Base-by-base conservation (phyloP, 306 rosid species). In the Quercus aquifolioides region DNA sequence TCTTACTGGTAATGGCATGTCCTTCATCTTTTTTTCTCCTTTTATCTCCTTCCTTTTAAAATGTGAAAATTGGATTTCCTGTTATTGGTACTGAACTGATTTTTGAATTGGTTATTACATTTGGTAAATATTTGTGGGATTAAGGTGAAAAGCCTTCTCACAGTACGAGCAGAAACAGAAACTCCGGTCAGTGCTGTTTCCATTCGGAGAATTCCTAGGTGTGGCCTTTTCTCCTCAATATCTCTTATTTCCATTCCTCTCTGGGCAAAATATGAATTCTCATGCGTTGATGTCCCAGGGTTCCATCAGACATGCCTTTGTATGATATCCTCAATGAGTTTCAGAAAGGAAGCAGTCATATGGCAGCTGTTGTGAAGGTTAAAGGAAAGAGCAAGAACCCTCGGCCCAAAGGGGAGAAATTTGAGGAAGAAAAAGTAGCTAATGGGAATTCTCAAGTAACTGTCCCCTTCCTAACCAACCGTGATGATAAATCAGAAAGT, bases 301-400 rank as follows among this genome's bases (percentile, higher is more conserved):
- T 92, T 81, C 98, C 98, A 64, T 85, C 97, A 41, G 97, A 94
- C 85, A 92, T 94, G 97, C 97, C 98, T 68, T 92, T 94, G 25
- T 92, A 94, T 69, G 98, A 94, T 81, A 92, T 94, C 82, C 83
- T 94, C 79, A 94, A 94, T 79, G 97, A 94, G 86, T 94, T 94
- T 85, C 98, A 94, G 74, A 94, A 94, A 79, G 98, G 98, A 8
- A 90, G 97, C 78, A 94, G 98, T 82, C 98, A 94, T 79, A 92
- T 94, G 98, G 98, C 98, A 63, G 97, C 97, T 81, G 94, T 94
- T 77, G 97, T 92, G 73, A 94, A 84, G 83, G 81, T 84, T 11
- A 87, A 80, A 76, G 92, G 86, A 55, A 94, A 90, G 85, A 86
- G 19, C 85, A 92, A 87, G 77, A 30, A 23, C 11, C 79, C 59